Conservation (phyloP, 495 filamentous ascomycete genomes). For the Tuber microsphaerosporum region DNA sequence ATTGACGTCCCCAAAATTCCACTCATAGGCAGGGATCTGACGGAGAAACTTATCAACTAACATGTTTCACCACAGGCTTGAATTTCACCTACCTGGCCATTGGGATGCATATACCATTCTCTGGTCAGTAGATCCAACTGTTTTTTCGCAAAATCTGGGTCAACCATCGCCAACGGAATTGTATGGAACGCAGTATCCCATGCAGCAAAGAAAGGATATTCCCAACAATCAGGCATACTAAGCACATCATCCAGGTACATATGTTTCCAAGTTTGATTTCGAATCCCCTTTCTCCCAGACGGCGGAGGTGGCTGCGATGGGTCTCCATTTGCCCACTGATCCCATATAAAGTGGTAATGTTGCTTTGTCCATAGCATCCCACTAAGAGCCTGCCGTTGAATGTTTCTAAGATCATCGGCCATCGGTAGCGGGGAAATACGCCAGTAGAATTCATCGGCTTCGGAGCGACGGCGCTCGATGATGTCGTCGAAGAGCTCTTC, state of each 20-base stretch:
- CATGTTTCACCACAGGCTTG: constrained; percentile 46
- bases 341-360: constrained; percentile 93
- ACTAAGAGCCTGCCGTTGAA: constrained; percentile 85
- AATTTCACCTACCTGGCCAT: constrained; percentile 61
- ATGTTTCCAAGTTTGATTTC: constrained; percentile 87
- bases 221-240: constrained; percentile 97
- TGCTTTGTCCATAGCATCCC: constrained; percentile 99
- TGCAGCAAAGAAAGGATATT: constrained; percentile 95
- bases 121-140: constrained; percentile 90
- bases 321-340: constrained; percentile 87
- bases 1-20: constrained; percentile 97
- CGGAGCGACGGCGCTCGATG: constrained; percentile 72
- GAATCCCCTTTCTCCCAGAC: constrained; percentile 65
- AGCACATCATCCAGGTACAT: constrained; percentile 88
- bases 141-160: constrained; percentile 95
- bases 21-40: constrained; percentile 62
- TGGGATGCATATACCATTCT: constrained; percentile 99
- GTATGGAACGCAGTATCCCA: constrained; percentile 98
- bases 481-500: constrained; percentile 89
- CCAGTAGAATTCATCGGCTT: constrained; percentile 94
- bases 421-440: constrained; percentile 89
- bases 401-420: constrained; percentile 87
- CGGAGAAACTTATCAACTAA: not conserved
- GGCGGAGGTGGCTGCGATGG: constrained; percentile 72
- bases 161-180: constrained; percentile 91